Percentiles rank a stretch among this genome's conserved stretches.
Evolutionary conservation across 2,329 filamentous ascomycete genomes (phyloP).

Genomic region (Colletotrichum sojae): DNA sequence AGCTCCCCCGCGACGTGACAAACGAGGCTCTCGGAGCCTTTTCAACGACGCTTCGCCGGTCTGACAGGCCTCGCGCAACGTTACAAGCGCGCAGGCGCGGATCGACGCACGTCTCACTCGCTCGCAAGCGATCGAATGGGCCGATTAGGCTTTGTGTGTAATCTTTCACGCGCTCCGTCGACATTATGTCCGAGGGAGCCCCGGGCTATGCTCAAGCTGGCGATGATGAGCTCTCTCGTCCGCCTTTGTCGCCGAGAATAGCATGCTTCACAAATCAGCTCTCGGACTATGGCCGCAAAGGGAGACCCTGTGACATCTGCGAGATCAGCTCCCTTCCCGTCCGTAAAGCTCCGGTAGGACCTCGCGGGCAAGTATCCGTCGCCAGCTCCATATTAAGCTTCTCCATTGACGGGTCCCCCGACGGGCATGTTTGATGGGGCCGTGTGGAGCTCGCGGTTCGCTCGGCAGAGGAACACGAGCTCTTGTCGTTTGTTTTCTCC

Average conservation of each 20-base stretch:
- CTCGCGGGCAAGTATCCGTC: neutral
- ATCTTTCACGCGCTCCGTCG: neutral
- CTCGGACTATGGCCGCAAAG: conserved; percentile 4
- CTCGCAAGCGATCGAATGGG: neutral
- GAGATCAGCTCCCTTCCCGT: neutral
- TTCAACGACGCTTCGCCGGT: too few species aligned
- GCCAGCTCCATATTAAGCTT: conserved; percentile 12
- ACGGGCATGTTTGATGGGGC: conserved; percentile 9
- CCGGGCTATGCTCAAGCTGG: neutral
- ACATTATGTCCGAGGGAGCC: conserved; percentile 2
- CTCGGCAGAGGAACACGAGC: conserved; percentile 39
- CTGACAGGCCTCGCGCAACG: conserved; percentile 33
- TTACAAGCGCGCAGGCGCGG: conserved; percentile 40
- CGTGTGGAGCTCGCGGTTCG: conserved; percentile 30
- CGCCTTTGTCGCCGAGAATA: conserved; percentile 18
- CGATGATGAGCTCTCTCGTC: neutral
- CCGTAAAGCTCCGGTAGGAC: neutral
- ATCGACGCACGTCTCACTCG: conserved; percentile 17
- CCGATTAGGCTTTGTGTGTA: conserved; percentile 5
- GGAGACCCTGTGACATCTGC: conserved; percentile 8
- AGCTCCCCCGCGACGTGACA: conserved; percentile 5
- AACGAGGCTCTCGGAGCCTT: neutral
- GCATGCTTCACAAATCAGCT: neutral
- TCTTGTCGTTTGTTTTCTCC: conserved; percentile 22
- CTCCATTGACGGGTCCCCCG: conserved; percentile 4